Evolutionary conservation across 306 rosid genomes (phyloP).

Genomic region (Cyclanthera cordifolia): DNA sequence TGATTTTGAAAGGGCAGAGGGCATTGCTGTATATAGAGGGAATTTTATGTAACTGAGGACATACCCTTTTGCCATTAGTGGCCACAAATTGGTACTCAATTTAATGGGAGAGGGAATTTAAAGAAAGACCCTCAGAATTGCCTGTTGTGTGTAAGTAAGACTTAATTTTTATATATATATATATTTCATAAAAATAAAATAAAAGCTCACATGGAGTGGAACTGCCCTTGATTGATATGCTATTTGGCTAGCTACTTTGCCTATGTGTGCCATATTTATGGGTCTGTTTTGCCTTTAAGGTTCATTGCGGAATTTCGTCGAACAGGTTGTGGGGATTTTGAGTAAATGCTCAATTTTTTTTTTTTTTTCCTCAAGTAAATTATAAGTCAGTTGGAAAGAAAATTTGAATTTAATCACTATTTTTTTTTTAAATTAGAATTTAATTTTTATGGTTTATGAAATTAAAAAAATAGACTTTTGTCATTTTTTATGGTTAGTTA

Average conservation of each 20-base stretch:
- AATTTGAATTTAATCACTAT: no score
- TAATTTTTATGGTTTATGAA: no score
- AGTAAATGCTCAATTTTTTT: background rate
- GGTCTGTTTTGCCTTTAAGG: conserved; percentile 4
- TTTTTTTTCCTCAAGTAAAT: background rate
- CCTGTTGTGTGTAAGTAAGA: conserved; percentile 12
- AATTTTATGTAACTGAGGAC: conserved; percentile 21
- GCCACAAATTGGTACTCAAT: background rate
- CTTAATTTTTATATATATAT: no score
- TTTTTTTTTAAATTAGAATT: no score
- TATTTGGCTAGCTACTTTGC: background rate
- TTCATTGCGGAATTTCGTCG: conserved; percentile 20
- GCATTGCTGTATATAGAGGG: conserved; percentile 24
- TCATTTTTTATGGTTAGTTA: no score
- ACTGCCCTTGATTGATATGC: background rate
- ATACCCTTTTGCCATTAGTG: conserved; percentile 16
- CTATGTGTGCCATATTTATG: background rate
- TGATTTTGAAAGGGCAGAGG: conserved; percentile 24
- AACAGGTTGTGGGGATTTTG: background rate
- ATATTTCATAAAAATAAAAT: background rate
- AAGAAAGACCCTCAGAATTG: conserved; percentile 1
- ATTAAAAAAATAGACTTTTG: no score
- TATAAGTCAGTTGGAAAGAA: no score
- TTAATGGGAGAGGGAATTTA: background rate
- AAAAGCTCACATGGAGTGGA: background rate